A percentile compares a stretch with the other conserved stretches of the same genome.
Conservation (phyloP, 768 basidiomycete species). For the Phaeolepiota aurea region DNA sequence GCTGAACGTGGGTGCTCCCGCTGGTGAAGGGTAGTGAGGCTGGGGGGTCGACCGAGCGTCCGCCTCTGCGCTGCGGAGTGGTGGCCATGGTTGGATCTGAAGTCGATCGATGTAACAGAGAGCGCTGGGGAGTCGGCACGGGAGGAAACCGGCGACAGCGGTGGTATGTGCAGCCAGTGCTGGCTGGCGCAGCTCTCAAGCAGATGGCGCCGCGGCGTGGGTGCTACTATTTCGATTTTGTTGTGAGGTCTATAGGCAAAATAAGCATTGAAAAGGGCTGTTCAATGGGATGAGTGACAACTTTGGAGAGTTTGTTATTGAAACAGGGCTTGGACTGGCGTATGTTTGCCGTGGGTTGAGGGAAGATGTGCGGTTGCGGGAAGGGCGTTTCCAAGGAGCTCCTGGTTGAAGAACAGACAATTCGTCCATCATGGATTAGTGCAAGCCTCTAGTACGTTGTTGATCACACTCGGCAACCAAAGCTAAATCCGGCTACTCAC, state of each 20-base stretch:
- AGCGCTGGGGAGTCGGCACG: slow-evolving; percentile 37
- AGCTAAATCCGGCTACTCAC: neutral
- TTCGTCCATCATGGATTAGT: slow-evolving; percentile 25
- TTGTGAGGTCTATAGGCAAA: slow-evolving; percentile 5
- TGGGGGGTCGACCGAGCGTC: slow-evolving; percentile 11
- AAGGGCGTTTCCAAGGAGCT: slow-evolving; percentile 16
- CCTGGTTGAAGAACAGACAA: slow-evolving; percentile 31
- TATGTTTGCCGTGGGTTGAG: slow-evolving; percentile 19
- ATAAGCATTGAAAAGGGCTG: neutral
- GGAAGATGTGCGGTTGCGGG: slow-evolving; percentile 22
- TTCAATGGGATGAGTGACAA: too few relatives aligned
- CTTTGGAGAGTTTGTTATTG: slow-evolving; percentile 3
- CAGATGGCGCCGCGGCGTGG: slow-evolving; percentile 58
- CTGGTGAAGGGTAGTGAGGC: slow-evolving; percentile 32
- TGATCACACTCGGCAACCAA: slow-evolving; percentile 1
- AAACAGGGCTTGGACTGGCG: slow-evolving; percentile 18
- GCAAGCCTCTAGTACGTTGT: slow-evolving; percentile 2
- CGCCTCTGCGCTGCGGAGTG: neutral
- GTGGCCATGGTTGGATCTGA: neutral
- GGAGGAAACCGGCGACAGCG: slow-evolving; percentile 38
- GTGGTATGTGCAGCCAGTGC: slow-evolving; percentile 49
- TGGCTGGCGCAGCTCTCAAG: slow-evolving; percentile 52
- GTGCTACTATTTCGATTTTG: slow-evolving; percentile 39
- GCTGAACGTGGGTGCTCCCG: slow-evolving; percentile 20
- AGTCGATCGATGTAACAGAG: slow-evolving; percentile 11